A percentile compares a stretch with the other conserved stretches of the same genome.
Conservation (phyloP, 352 stramenopile genomes). For the Pythium phragmitis region DNA sequence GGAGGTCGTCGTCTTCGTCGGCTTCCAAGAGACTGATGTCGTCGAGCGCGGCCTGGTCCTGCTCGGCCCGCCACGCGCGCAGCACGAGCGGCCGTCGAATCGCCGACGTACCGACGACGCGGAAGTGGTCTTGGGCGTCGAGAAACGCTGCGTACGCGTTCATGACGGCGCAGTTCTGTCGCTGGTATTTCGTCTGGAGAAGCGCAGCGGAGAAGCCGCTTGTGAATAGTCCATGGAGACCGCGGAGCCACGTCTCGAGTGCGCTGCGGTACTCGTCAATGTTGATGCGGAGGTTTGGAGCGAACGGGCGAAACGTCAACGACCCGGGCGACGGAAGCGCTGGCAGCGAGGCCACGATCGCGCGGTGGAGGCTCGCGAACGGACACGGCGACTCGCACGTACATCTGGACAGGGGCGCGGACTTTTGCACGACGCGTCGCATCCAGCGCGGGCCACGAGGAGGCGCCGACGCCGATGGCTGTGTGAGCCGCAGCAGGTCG, state of each 20-base stretch:
- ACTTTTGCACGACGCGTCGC: conserved; percentile 21
- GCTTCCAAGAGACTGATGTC: conserved; percentile 20
- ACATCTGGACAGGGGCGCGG: conserved; percentile 22
- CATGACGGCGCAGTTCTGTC: conserved; percentile 39
- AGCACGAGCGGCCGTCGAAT: conserved; percentile 48
- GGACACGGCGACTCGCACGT: conserved; percentile 40
- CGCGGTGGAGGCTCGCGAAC: conserved; percentile 41
- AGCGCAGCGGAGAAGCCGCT: conserved; percentile 29
- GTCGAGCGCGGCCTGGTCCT: conserved; percentile 15
- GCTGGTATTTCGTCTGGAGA: conserved; percentile 42
- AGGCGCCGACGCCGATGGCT: neutral
- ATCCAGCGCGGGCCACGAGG: conserved; percentile 19
- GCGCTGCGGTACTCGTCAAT: conserved; percentile 33
- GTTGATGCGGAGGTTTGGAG: neutral
- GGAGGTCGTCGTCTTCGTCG: conserved; percentile 12
- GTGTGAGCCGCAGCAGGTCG: conserved; percentile 30
- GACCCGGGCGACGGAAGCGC: conserved; percentile 37
- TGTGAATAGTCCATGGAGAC: conserved; percentile 45
- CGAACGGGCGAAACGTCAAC: conserved; percentile 27
- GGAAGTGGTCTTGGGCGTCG: conserved; percentile 48
- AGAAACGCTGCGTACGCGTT: conserved; percentile 55
- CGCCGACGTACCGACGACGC: conserved; percentile 18
- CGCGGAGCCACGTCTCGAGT: conserved; percentile 41
- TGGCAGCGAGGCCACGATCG: conserved; percentile 32
- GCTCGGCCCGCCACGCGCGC: conserved; percentile 44